Conservation (phyloP, 1,284 basidiomycete species). For the Ustilago cynodontis region DNA sequence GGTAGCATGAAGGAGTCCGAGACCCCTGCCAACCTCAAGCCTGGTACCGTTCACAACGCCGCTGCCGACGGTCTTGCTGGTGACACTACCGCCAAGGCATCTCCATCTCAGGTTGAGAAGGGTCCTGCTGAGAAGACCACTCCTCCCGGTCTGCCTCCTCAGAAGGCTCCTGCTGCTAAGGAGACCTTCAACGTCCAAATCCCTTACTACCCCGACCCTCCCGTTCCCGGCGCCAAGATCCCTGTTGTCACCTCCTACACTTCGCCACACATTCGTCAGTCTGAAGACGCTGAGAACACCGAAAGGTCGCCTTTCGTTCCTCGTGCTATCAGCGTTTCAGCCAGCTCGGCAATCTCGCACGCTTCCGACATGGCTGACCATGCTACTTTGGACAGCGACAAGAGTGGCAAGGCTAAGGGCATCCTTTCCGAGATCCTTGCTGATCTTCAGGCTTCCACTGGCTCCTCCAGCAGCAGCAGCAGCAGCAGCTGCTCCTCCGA, state of each 20-base stretch:
- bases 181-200: constrained; percentile 62
- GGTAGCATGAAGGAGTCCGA: constrained; percentile 52
- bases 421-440: constrained; percentile 44
- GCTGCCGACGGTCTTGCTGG: constrained; percentile 47
- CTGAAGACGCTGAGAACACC: constrained; percentile 15
- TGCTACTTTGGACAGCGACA: constrained; percentile 10
- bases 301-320: constrained; percentile 35
- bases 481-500: constrained; percentile 7
- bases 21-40: constrained; percentile 50
- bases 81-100: constrained; percentile 41
- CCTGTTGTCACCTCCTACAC: constrained; percentile 60
- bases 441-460: constrained; percentile 32
- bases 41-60: constrained; percentile 55
- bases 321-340: constrained; percentile 53
- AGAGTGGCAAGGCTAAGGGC: constrained; percentile 29
- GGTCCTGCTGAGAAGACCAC: constrained; percentile 46
- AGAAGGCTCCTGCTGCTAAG: constrained; percentile 45
- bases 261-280: constrained; percentile 37
- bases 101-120: constrained; percentile 32
- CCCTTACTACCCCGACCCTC: constrained; percentile 57
- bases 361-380: constrained; percentile 41
- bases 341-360: constrained; percentile 48
- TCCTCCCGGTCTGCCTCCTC: constrained; percentile 57
- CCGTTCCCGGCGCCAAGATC: constrained; percentile 49
- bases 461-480: constrained; percentile 11